Base-by-base conservation (phyloP, 2,329 filamentous ascomycete species). In the Trichoderma atroviride region DNA sequence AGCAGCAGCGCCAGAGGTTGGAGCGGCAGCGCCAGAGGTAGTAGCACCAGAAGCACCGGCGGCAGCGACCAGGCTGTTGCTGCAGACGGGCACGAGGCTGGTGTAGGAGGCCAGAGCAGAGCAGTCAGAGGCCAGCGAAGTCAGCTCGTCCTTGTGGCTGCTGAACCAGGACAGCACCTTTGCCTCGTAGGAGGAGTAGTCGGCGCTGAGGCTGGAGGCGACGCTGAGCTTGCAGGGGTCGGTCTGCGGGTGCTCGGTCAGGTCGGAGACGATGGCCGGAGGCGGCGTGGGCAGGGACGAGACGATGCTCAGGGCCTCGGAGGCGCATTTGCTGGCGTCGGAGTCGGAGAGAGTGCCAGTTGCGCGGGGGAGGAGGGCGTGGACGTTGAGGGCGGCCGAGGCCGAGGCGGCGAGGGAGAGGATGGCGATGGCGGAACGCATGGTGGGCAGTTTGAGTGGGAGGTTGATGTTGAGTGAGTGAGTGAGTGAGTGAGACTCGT, bases 141-240 rank as follows among this genome's bases (percentile, higher is more conserved):
- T 65, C 71, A 80, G 72, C 37, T 75, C 72, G 63, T 71, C 72
- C 69, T 72, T 59, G 75, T 79, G 74, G 43, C 71, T 55, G 24
- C 67, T 68, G 73, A 76, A 76, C 79, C 80, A 82, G 2, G 72
- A 74, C 11, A 71, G 24, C 40, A 78, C 67, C 70, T 76, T 66
- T 61, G 73, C 73, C 72, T 72, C 76, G 76, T 80, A 81, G 70
- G 72, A 74, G 29, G 72, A 70, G 74, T 77, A 80, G 53, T 78
- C 72, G 35, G 69, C 72, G 73, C 71, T 75, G 43, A 81, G 75
- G 73, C 73, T 75, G 27, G 71, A 50, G n/a, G 80, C 78, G 7
- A 75, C 68, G 67, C 69, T 75, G 74, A 78, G 75, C 71, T 69
- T 24, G 78, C 80, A 81, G 4, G 74, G 72, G 75, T 80, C 75